These are phyloP conservation scores for Tylopilus sp. DNA, from an alignment of 1,284 basidiomycete species.

Conservation along the genomic window DNA sequence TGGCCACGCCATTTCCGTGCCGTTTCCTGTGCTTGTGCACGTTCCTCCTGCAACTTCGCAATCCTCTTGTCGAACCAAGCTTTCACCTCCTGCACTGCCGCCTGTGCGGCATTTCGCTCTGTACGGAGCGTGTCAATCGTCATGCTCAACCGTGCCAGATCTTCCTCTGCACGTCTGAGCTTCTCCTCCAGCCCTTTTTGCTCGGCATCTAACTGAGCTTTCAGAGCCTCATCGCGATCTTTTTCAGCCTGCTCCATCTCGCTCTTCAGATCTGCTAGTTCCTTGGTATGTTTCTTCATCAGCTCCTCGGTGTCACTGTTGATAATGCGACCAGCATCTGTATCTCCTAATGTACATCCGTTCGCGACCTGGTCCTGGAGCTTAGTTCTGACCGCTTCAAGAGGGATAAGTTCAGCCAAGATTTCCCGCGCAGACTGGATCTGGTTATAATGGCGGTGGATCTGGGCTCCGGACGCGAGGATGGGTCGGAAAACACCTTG, in stretches of 20 bases:
- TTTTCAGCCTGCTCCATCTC: constrained; percentile 4
- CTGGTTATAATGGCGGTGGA: constrained; percentile 4
- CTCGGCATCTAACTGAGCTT: constrained; percentile 7
- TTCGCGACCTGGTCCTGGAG: constrained; percentile 9
- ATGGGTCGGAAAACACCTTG: constrained; percentile 3
- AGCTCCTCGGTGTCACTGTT: background rate
- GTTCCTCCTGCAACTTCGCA: background rate
- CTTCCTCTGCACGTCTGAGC: background rate
- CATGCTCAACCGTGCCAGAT: background rate
- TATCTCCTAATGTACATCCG: constrained; percentile 7
- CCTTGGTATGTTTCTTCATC: constrained; percentile 7
- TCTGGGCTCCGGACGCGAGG: constrained; percentile 10
- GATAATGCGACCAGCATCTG: constrained; percentile 2
- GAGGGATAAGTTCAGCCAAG: constrained; percentile 1
- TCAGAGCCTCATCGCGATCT: background rate
- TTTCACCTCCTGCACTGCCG: background rate
- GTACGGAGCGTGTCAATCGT: constrained; percentile 1
- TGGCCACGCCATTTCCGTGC: no score
- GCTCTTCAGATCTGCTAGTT: constrained; percentile 3
- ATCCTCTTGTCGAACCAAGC: background rate
- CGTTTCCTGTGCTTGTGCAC: background rate
- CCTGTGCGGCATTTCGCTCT: background rate
- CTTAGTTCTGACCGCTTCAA: constrained; percentile 8
- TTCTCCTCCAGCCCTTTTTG: constrained; percentile 2
- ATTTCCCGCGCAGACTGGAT: constrained; percentile 5